A percentile compares a stretch with the other conserved stretches of the same genome.
These are phyloP conservation scores for Bromus sterilis DNA, from an alignment of 176 grass and related monocot genomes.

Conservation along the genomic window DNA sequence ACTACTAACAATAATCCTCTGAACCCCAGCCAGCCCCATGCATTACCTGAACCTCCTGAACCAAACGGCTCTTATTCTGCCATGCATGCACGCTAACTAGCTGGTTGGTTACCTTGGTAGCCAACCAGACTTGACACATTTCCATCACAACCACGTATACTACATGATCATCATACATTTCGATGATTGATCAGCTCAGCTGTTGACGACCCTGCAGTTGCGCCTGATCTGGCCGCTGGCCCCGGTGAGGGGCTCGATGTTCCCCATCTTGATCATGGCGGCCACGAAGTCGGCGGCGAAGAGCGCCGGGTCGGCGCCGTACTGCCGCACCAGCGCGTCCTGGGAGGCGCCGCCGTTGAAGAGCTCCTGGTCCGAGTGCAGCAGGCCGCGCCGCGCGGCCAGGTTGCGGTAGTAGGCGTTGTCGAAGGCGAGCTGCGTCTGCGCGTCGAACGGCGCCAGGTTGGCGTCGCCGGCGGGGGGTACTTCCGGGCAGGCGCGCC, in stretches of 20 bases:
- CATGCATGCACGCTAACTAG: no score
- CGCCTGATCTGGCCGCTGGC: slow-evolving; percentile 35
- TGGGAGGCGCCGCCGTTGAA: slow-evolving; percentile 51
- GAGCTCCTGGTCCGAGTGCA: slow-evolving; percentile 79
- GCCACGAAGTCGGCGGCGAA: slow-evolving; percentile 40
- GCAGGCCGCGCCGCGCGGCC: slow-evolving; percentile 23
- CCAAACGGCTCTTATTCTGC: no score
- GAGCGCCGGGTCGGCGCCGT: not conserved
- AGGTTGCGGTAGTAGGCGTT: slow-evolving; percentile 64
- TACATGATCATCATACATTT: no score
- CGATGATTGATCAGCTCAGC: not conserved
- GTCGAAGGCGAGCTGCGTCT: slow-evolving; percentile 49
- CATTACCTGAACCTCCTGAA: no score
- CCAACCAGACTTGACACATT: no score
- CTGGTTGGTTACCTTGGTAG: no score
- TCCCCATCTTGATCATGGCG: slow-evolving; percentile 54
- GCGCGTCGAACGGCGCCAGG: slow-evolving; percentile 44
- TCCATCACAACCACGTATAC: no score
- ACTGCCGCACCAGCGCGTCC: slow-evolving; percentile 44
- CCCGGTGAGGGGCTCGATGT: slow-evolving; percentile 40
- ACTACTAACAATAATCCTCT: no score
- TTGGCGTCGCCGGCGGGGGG: slow-evolving; percentile 12
- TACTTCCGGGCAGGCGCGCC: slow-evolving; percentile 16
- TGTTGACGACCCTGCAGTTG: slow-evolving; percentile 57
- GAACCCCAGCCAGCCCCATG: no score